A percentile compares a stretch with the other conserved stretches of the same genome.
phyloP scores from a whole-genome alignment of 495 filamentous ascomycete species.

The Penicillium pancosmium region DNA sequence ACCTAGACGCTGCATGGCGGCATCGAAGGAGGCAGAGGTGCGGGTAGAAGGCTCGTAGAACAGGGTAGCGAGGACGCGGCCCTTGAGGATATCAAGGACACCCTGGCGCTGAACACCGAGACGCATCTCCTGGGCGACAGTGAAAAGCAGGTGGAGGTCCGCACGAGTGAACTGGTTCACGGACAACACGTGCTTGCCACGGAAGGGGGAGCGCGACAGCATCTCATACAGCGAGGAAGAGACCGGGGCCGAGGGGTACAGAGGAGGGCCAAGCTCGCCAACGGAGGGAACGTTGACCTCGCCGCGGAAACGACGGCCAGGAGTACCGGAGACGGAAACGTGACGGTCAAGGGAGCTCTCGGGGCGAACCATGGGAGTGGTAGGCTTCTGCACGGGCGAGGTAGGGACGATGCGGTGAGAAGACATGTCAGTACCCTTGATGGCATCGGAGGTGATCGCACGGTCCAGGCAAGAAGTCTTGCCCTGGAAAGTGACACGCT shows the following conservation, averaged over 20 bases:
- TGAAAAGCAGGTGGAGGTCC: slow-evolving; percentile 91
- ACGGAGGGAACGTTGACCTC: slow-evolving; percentile 33
- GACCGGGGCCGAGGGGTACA: slow-evolving; percentile 50
- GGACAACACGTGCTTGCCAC: slow-evolving; percentile 81
- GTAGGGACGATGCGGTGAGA: slow-evolving; percentile 61
- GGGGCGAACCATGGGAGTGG: slow-evolving; percentile 46
- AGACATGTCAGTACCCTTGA: slow-evolving; percentile 76
- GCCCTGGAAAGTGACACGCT: slow-evolving; percentile 77
- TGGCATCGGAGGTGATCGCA: slow-evolving; percentile 54
- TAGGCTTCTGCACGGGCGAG: slow-evolving; percentile 58
- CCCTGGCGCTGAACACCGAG: slow-evolving; percentile 89
- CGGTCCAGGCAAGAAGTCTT: slow-evolving; percentile 80
- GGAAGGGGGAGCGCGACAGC: slow-evolving; percentile 80
- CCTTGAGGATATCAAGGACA: slow-evolving; percentile 82
- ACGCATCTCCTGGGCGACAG: slow-evolving; percentile 94
- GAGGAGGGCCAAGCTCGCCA: slow-evolving; percentile 57
- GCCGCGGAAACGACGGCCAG: slow-evolving; percentile 32
- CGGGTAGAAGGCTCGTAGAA: slow-evolving; percentile 98
- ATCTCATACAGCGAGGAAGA: slow-evolving; percentile 68
- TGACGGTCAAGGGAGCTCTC: slow-evolving; percentile 52
- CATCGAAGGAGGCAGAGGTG: slow-evolving; percentile 94
- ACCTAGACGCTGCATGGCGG: slow-evolving; percentile 96
- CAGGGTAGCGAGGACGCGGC: slow-evolving; percentile 82
- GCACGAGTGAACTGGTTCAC: slow-evolving; percentile 84
- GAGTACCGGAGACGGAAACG: slow-evolving; percentile 46